Conservation (phyloP, 352 stramenopile species). For the Aphanomyces invadans region DNA sequence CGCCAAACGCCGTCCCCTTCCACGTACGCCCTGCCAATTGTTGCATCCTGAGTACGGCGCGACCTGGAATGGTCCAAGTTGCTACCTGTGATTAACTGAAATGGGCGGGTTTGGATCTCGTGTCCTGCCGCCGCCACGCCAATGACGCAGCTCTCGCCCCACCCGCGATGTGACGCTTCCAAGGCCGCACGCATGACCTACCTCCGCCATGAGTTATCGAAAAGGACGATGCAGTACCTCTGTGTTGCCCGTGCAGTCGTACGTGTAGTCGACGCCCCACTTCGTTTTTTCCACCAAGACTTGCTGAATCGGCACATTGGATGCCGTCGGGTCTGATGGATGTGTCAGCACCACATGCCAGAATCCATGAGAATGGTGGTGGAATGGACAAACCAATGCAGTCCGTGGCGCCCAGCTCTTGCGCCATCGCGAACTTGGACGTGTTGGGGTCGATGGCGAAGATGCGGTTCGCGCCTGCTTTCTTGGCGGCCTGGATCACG, state of each 20-base stretch:
- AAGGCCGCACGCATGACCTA: constrained; percentile 26
- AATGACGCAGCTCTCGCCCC: constrained; percentile 79
- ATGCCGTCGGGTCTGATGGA: constrained; percentile 62
- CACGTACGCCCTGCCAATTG: constrained; percentile 32
- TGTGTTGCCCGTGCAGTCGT: constrained; percentile 76
- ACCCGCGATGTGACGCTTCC: constrained; percentile 46
- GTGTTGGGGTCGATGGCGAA: constrained; percentile 25
- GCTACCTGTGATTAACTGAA: constrained; percentile 84
- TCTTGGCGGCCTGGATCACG: constrained; percentile 46
- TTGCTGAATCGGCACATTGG: constrained; percentile 65
- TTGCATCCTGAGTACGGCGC: neutral
- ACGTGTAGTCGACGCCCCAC: constrained; percentile 46
- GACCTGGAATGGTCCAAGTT: neutral
- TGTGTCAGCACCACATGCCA: neutral
- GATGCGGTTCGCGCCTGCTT: constrained; percentile 22
- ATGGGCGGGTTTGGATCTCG: constrained; percentile 85
- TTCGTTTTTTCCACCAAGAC: constrained; percentile 60
- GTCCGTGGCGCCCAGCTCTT: constrained; percentile 23
- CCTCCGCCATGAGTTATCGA: neutral
- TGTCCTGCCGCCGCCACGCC: constrained; percentile 83
- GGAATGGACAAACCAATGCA: constrained; percentile 22
- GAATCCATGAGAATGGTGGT: too few species aligned
- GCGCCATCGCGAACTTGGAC: constrained; percentile 25
- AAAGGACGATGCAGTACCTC: constrained; percentile 7
- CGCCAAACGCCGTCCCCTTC: constrained; percentile 71